Evolutionary conservation across 106 monocot genomes (phyloP).

Genomic region (Dactylorhiza incarnata): DNA sequence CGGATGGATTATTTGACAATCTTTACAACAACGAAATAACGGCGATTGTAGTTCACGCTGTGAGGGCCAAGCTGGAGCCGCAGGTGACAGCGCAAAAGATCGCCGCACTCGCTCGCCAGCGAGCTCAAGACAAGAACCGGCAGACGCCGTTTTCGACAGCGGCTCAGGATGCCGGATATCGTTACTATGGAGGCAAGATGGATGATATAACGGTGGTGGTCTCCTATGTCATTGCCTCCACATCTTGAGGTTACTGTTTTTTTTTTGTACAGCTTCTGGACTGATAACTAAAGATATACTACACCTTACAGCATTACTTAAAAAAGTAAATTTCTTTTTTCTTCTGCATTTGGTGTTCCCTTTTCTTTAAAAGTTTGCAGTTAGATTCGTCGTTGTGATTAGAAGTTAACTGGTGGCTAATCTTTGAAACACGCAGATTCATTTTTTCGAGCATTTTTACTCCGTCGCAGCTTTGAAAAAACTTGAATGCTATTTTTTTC

Average conservation of each 20-base stretch:
- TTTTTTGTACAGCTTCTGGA: neutral
- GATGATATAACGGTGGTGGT: conserved; percentile 11
- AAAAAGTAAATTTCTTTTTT: too few relatives aligned
- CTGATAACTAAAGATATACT: too few relatives aligned
- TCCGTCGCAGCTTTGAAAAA: too few relatives aligned
- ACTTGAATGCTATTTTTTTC: too few relatives aligned
- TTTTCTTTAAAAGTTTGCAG: too few relatives aligned
- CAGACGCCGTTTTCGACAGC: conserved; percentile 9
- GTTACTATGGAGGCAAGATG: conserved; percentile 11
- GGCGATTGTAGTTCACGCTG: conserved; percentile 1
- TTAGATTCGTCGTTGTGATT: too few relatives aligned
- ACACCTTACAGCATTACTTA: too few relatives aligned
- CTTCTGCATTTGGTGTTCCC: too few relatives aligned
- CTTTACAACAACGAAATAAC: conserved; percentile 5
- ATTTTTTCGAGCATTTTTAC: too few relatives aligned
- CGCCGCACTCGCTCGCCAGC: conserved; percentile 12
- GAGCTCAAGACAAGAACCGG: conserved; percentile 16
- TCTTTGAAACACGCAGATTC: too few relatives aligned
- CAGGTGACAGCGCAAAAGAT: conserved; percentile 11
- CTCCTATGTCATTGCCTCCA: neutral
- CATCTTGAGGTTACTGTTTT: conserved; percentile 2
- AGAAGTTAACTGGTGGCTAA: too few relatives aligned
- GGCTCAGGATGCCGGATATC: conserved; percentile 7
- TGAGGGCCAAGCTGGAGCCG: neutral
- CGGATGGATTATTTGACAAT: conserved; percentile 14